Conservation (phyloP, 345 rosid genomes). For the Hypericum perforatum region DNA sequence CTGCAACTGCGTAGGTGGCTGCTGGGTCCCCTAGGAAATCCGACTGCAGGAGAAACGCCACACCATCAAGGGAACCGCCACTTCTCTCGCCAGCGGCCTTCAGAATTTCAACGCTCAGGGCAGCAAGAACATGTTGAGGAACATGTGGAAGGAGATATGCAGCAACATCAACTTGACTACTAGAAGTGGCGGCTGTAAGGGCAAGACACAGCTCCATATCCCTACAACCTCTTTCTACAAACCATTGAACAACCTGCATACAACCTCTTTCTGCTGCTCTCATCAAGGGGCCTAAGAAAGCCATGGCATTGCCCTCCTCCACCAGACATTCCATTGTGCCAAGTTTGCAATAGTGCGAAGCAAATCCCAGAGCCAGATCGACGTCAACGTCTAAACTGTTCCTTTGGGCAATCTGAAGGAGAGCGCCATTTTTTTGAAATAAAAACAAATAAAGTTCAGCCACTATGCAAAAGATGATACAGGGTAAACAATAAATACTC, state of each 20-base stretch:
- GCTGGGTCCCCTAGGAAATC: conserved; percentile 78
- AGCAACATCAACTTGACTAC: conserved; percentile 76
- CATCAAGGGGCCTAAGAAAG: conserved; percentile 89
- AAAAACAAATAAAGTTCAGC: too few species aligned
- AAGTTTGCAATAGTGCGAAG: conserved; percentile 83
- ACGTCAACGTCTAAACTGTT: conserved; percentile 98
- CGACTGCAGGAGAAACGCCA: conserved; percentile 75
- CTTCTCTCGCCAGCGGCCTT: conserved; percentile 95
- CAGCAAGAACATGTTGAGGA: conserved; percentile 75
- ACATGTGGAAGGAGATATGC: conserved; percentile 86
- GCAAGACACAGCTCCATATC: conserved; percentile 96
- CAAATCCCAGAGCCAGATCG: conserved; percentile 85
- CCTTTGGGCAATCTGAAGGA: conserved; percentile 77
- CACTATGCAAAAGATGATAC: conserved; percentile 4
- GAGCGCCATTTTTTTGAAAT: conserved; percentile 2
- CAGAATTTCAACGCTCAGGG: conserved; percentile 85
- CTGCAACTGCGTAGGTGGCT: conserved; percentile 77
- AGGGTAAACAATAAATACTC: not conserved
- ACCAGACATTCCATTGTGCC: conserved; percentile 97
- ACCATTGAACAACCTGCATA: conserved; percentile 93
- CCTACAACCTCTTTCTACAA: conserved; percentile 75
- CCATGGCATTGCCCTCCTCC: conserved; percentile 91
- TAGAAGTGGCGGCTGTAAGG: conserved; percentile 90
- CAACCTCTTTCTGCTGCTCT: conserved; percentile 97
- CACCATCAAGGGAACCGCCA: conserved; percentile 84